A percentile compares a stretch with the other conserved stretches of the same genome.
Conservation (phyloP, 2,329 filamentous ascomycete species). For the Aspergillus brasiliensis region DNA sequence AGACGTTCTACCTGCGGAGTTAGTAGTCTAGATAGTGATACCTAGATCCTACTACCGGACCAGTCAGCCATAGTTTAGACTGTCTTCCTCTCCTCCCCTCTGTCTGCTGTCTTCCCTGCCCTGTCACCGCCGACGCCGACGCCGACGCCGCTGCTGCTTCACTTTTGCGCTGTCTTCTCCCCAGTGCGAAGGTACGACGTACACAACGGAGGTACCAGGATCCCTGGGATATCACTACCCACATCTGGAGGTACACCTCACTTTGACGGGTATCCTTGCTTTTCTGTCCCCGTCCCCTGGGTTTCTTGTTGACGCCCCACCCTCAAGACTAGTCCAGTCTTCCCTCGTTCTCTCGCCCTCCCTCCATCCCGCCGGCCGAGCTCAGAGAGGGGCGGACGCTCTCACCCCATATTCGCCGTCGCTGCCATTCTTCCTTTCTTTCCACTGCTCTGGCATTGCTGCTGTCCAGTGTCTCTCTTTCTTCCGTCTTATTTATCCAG, state of each 20-base stretch:
- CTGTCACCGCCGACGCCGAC: neutral
- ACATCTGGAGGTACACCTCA: conserved; percentile 1
- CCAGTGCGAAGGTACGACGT: neutral
- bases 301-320: neutral
- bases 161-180: neutral
- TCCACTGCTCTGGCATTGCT: conserved; percentile 5
- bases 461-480: conserved; percentile 2
- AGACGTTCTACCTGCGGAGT: neutral
- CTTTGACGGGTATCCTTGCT: neutral
- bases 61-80: too few relatives aligned
- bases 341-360: neutral
- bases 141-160: too few relatives aligned
- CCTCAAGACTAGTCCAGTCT: neutral
- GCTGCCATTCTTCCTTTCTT: neutral
- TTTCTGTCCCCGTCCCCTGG: neutral
- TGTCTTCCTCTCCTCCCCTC: too few relatives aligned
- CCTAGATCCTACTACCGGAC: neutral
- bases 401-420: neutral
- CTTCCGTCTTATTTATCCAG: neutral
- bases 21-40: neutral
- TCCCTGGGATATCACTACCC: neutral
- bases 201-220: neutral
- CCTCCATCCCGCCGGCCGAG: neutral
- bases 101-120: neutral
- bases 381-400: neutral